A percentile compares a stretch with the other conserved stretches of the same genome.
Evolutionary conservation across 495 filamentous ascomycete genomes (phyloP).

Genomic region (Halenospora varia): DNA sequence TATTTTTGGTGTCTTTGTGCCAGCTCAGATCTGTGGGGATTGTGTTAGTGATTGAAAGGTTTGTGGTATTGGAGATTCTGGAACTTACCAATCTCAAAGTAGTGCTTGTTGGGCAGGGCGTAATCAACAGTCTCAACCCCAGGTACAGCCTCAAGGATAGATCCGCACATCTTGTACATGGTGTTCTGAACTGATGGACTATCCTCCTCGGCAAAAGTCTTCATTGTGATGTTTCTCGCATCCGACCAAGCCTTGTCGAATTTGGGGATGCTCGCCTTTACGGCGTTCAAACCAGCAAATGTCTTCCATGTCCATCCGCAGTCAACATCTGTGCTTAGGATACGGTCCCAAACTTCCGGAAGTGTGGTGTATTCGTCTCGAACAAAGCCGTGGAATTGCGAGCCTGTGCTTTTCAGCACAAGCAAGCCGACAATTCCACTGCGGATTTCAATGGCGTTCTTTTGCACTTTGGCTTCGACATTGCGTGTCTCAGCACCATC

Average conservation of each 20-base stretch:
- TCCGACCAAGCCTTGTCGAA: conserved; percentile 77
- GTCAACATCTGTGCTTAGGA: conserved; percentile 89
- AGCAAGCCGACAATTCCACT: conserved; percentile 71
- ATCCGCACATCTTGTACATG: conserved; percentile 96
- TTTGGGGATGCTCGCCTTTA: conserved; percentile 54
- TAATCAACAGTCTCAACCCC: conserved; percentile 73
- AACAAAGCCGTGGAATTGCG: conserved; percentile 91
- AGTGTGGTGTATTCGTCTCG: conserved; percentile 91
- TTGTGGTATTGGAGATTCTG: background rate
- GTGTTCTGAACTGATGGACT: conserved; percentile 93
- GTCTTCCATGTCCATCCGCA: conserved; percentile 78
- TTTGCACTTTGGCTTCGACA: conserved; percentile 51
- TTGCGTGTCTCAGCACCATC: conserved; percentile 84
- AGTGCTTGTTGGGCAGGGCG: conserved; percentile 93
- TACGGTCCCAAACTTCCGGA: conserved; percentile 86
- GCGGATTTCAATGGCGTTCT: conserved; percentile 59
- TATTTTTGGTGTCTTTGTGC: conserved; percentile 97
- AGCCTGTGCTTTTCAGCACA: conserved; percentile 96
- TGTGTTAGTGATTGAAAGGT: conserved; percentile 1
- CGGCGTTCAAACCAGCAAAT: conserved; percentile 63
- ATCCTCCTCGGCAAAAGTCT: conserved; percentile 87
- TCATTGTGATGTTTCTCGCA: conserved; percentile 77
- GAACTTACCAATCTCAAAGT: conserved; percentile 89
- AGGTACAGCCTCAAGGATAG: conserved; percentile 74
- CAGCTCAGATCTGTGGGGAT: conserved; percentile 71